Conservation (phyloP, 139 green algal species). For the Chlamydomonas sp. region DNA sequence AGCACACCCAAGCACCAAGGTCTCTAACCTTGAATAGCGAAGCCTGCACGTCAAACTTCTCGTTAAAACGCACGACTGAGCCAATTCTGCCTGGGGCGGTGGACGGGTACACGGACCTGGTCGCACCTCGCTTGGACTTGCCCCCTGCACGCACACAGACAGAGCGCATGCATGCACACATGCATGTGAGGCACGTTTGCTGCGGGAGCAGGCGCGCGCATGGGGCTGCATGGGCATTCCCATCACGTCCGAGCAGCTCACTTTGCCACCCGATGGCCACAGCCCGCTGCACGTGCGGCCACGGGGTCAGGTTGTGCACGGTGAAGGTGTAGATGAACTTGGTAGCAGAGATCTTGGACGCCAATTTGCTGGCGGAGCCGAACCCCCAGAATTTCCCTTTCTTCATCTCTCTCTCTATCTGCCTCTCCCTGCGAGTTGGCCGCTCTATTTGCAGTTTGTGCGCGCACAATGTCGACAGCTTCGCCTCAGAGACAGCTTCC, state of each 20-base stretch:
- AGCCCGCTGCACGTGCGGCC: slow-evolving; percentile 29
- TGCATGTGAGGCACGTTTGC: not conserved
- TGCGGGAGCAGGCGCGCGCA: not conserved
- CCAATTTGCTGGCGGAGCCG: slow-evolving; percentile 23
- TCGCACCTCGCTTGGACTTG: slow-evolving; percentile 46
- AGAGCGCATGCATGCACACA: not conserved
- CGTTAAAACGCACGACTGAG: slow-evolving; percentile 47
- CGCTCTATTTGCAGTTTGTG: too few relatives aligned
- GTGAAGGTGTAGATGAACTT: slow-evolving; percentile 42
- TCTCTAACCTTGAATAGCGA: slow-evolving; percentile 63
- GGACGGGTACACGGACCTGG: slow-evolving; percentile 34
- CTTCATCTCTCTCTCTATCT: too few relatives aligned
- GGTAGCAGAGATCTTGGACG: slow-evolving; percentile 38
- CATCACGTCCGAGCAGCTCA: slow-evolving; percentile 6
- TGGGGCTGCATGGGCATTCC: not conserved
- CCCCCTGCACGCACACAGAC: slow-evolving; percentile 17
- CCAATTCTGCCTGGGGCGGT: slow-evolving; percentile 33
- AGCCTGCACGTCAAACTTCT: slow-evolving; percentile 43
- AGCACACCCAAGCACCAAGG: too few relatives aligned
- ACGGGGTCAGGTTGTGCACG: slow-evolving; percentile 47
- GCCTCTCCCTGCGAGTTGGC: too few relatives aligned
- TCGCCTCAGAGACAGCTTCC: too few relatives aligned
- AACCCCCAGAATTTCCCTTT: too few relatives aligned
- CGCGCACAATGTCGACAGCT: too few relatives aligned
- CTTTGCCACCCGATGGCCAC: slow-evolving; percentile 51